These are phyloP conservation scores for Aegilops sharonensis DNA, from an alignment of 176 grass and related monocot species.

Conservation along the genomic window DNA sequence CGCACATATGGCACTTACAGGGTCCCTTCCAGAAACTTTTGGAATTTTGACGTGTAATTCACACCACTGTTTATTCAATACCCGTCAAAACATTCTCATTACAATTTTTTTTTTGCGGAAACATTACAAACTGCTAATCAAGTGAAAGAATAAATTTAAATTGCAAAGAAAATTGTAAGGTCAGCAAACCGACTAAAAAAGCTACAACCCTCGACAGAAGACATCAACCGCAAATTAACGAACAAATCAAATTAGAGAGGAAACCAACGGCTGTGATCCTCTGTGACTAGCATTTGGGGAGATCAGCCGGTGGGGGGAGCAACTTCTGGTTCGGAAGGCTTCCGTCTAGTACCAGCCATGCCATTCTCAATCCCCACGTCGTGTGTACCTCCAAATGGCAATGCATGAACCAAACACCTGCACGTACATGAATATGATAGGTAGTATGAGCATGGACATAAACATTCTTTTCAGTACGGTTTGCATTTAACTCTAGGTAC, in stretches of 20 bases:
- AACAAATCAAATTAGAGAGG: conserved; percentile 2
- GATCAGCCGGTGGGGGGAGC: conserved; percentile 47
- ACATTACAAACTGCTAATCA: neutral
- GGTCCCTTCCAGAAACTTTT: no score
- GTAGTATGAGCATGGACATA: neutral
- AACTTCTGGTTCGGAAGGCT: conserved; percentile 38
- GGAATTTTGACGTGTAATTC: no score
- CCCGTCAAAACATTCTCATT: neutral
- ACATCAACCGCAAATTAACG: conserved; percentile 27
- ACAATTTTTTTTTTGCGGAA: neutral
- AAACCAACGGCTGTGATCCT: neutral
- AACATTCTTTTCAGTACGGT: neutral
- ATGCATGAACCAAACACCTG: conserved; percentile 69
- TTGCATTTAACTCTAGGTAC: conserved; percentile 5
- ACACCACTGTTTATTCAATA: neutral
- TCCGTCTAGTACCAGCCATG: conserved; percentile 48
- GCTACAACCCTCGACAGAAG: neutral
- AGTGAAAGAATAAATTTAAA: neutral
- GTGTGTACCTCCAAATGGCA: conserved; percentile 62
- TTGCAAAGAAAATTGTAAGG: neutral
- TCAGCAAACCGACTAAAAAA: neutral
- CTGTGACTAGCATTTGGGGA: conserved; percentile 41
- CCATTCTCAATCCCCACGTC: conserved; percentile 54
- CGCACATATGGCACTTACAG: no score
- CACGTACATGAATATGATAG: no score